Evolutionary conservation across 208 protist genomes (phyloP), one percentile per base, ranked within the genome.

Genomic region (Tetramitus jugosus): DNA sequence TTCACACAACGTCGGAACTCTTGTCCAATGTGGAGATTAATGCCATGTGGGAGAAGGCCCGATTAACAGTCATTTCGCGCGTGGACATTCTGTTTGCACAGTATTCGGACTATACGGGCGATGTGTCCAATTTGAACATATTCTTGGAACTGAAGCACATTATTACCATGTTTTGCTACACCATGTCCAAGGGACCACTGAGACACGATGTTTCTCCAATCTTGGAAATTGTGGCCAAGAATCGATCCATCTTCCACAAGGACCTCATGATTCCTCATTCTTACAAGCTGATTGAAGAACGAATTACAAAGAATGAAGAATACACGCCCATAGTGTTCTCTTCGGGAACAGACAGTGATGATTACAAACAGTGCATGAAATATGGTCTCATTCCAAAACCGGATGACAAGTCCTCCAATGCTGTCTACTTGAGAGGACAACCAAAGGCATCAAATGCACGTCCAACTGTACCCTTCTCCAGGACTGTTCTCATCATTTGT

Each of bases 1-100:
- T 71, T 4, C 23, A 49, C 13, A 49, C 39, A 42, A 71, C 64
- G 8, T 35, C 13, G 2, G 14, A 23, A 17, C 29, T 71, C 3
- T 49, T 71, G 8, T 71, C 64, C 29, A 71, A 33, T 46, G 35
- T 71, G 23, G 64, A 71, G 33, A 20, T 71, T 8, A 49, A 42
- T 49, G 4, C 23, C 6, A 71, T 71, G 39, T 71, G 64, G 64
- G 64, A 71, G 33, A 35, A 2, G 33, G 26, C 29, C 23, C 39
- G 20, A 39, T 69, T 26, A 29, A 69, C 7, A 40, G 35, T 45
- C 20, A 69, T 40, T 29, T 43, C 31, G 39, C 23, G 33, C 31
- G 39, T 69, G 33, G 29, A n/a, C 29, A 69, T 37, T 29, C 29
- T 31, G 26, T 45, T 40, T 26, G 20, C 26, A n/a, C 2, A 2